Percentiles rank a stretch among this genome's conserved stretches.
phyloP scores from a whole-genome alignment of 225 moss, liverwort and hornwort genomes.

The Sphagnum tenellum region DNA sequence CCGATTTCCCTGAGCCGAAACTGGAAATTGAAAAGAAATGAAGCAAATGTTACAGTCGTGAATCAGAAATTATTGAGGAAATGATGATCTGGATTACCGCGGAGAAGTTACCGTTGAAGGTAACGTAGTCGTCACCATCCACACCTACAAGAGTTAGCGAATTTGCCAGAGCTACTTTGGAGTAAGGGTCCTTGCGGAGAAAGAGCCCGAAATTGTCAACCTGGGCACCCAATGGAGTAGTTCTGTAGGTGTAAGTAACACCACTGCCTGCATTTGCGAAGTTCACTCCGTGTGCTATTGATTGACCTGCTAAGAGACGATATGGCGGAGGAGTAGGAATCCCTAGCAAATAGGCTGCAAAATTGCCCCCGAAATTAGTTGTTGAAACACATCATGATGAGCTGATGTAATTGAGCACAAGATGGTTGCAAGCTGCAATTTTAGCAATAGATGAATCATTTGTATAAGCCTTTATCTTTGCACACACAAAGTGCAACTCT shows the following conservation, averaged over 20 bases:
- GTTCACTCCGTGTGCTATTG: constrained; percentile 3
- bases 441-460: no score
- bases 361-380: no score
- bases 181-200: constrained; percentile 26
- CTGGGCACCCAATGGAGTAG: constrained; percentile 1
- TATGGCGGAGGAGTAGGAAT: constrained; percentile 1
- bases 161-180: constrained; percentile 22
- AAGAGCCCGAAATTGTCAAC: constrained; percentile 24
- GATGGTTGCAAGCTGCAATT: no score
- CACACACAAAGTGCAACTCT: no score
- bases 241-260: background rate
- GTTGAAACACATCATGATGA: no score
- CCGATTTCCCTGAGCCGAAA: no score
- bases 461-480: no score
- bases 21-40: background rate
- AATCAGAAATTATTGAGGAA: background rate
- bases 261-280: constrained; percentile 8
- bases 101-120: constrained; percentile 9
- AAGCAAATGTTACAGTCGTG: background rate
- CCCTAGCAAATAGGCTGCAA: constrained; percentile 5
- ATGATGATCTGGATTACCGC: no score
- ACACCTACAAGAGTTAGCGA: constrained; percentile 42
- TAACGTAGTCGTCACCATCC: constrained; percentile 40
- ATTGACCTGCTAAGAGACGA: background rate
- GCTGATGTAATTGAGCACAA: no score